Base-by-base conservation (phyloP, 495 filamentous ascomycete genomes). In the Aspergillus steynii region DNA sequence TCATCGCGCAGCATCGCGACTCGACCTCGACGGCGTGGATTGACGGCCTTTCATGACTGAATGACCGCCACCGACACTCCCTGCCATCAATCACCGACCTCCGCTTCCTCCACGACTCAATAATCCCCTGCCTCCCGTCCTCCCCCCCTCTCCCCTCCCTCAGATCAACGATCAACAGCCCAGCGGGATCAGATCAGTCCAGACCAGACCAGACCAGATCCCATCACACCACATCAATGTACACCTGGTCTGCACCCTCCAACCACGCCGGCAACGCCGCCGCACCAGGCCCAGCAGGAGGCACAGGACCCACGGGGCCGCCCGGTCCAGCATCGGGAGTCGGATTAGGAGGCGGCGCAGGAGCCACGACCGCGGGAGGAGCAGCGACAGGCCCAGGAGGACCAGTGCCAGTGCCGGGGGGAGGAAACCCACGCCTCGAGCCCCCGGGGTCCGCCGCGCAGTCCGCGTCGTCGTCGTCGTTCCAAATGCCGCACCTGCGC, bases 401-500 rank as follows among this genome's bases (percentile, higher is more conserved):
- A 12, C 9, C 37, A 15, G 20, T 20, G 20, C 20, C 20, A 20
- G 20, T 20, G 20, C 20, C 20, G 20, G 20, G 20, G 20, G 37
- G 10, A 14, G 37, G 37, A 42, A 42, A 42, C 37, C 37, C 37
- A 42, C 37, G 37, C 1, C 7, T 42, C 12, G 37, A 42, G 37
- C 14, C 37, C 10, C 37, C 37, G 3, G 37, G 37, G 42, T 29
- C 60, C 1, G 49, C 59, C 29, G 48, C 48, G 7, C 29, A 55
- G 8, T 52, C 61, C 20, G 20, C 20, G n/a, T 52, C 61, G 12
- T 50, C 59, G 25, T 64, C 64, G 28, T 62, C 70, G 7, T 66
- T 60, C 50, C 63, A 61, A n/a, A 61, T 70, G 58, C 57, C 69
- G 4, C 63, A 65, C 59, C 42, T 70, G 51, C 68, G 62, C 61